A percentile compares a stretch with the other conserved stretches of the same genome.
These are phyloP conservation scores for Crithidia acanthocephali DNA, from an alignment of 208 protist species.

Conservation along the genomic window DNA sequence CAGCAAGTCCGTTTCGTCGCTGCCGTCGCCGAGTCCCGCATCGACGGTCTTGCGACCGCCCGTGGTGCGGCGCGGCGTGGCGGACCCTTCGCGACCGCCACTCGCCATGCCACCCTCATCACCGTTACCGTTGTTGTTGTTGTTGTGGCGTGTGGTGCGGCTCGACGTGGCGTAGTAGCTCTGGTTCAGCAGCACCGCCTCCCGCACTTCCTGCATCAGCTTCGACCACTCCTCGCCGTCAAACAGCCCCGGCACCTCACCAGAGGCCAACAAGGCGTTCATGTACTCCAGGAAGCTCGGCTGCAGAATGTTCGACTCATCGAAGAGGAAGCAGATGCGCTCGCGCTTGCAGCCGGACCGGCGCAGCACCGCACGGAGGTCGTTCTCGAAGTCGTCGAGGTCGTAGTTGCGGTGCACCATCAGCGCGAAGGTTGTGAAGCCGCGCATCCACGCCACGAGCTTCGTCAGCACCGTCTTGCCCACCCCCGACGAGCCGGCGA, in stretches of 20 bases:
- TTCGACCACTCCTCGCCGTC: conserved; percentile 97
- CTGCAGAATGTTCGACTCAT: conserved; percentile 99
- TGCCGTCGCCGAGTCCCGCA: background rate
- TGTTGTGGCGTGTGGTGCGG: conserved; percentile 6
- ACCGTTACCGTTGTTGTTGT: conserved; percentile 5
- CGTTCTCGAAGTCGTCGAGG: conserved; percentile 97
- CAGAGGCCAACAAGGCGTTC: conserved; percentile 99
- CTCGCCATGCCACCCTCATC: background rate
- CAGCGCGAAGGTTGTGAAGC: conserved; percentile 96
- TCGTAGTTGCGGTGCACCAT: conserved; percentile 97
- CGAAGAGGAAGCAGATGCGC: conserved; percentile 99
- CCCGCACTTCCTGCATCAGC: conserved; percentile 93
- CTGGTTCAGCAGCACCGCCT: conserved; percentile 45
- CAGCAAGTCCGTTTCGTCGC: conserved; percentile 9
- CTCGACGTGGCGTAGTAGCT: conserved; percentile 27
- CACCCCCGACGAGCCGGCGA: conserved; percentile 97
- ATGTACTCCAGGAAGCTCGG: conserved; percentile 99
- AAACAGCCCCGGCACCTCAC: conserved; percentile 98
- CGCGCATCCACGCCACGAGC: conserved; percentile 99
- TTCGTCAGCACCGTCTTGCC: conserved; percentile 98
- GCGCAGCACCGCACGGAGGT: conserved; percentile 96
- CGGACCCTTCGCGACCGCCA: conserved; percentile 4
- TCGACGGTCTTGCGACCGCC: conserved; percentile 1
- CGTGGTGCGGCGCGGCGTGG: conserved; percentile 1
- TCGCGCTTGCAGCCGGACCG: conserved; percentile 96